Conservation (phyloP, 441 rosid species). For the Melastoma candidum region DNA sequence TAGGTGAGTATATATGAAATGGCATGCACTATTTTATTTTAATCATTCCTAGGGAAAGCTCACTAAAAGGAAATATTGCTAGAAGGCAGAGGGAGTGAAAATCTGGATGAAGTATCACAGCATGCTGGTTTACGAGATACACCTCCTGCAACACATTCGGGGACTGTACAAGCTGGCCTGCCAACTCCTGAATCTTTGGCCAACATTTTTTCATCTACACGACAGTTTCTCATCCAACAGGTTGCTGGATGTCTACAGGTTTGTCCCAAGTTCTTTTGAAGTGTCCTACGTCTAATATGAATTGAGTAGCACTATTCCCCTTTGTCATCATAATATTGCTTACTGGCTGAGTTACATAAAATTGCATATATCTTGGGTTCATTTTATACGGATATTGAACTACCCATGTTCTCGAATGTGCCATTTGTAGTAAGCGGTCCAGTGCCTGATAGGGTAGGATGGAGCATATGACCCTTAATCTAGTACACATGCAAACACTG, state of each 20-base stretch:
- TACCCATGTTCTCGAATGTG: no score
- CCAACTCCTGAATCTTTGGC: constrained; percentile 71
- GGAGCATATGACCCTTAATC: no score
- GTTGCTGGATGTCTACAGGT: constrained; percentile 51
- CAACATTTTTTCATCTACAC: constrained; percentile 42
- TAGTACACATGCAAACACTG: no score
- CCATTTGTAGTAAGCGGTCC: no score
- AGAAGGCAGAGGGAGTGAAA: constrained; percentile 33
- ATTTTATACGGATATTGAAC: no score
- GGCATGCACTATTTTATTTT: constrained; percentile 8
- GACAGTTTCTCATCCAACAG: constrained; percentile 51
- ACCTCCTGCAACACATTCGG: constrained; percentile 24
- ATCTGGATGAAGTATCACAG: constrained; percentile 20
- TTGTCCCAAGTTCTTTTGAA: neutral
- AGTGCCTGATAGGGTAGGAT: no score
- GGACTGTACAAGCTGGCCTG: constrained; percentile 33
- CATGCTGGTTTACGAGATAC: constrained; percentile 31
- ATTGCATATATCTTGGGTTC: no score
- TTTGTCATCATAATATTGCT: no score
- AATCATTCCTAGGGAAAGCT: constrained; percentile 16
- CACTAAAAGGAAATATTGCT: constrained; percentile 4
- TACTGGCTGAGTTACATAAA: no score
- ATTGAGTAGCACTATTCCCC: no score
- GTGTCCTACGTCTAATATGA: no score
- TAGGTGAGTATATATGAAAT: constrained; percentile 28